Evolutionary conservation across 2,329 filamentous ascomycete species (phyloP), one percentile per base, ranked within the genome.

Genomic region (Aspergillus tubingensis): DNA sequence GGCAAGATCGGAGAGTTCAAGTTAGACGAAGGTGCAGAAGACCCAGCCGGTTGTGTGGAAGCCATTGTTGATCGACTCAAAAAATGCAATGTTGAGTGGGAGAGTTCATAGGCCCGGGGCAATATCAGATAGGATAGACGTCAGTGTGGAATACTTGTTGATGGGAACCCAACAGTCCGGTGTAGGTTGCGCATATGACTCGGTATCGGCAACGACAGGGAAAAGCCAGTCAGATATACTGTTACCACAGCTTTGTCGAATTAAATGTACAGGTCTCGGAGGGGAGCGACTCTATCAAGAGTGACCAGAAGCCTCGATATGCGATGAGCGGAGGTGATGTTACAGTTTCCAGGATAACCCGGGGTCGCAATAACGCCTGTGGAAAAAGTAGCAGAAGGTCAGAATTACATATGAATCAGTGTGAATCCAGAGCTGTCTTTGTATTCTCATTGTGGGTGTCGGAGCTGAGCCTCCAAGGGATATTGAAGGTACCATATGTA

Each of bases 11-110:
- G 72, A 19, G 75, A 76, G 57, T 77, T 77, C 60, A 76, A 69
- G 43, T 72, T 72, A 47, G 74, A 76, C 5, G 74, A 71, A 11
- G 74, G 73, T 3, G 70, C 72, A 25, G 74, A 74, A 19, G 74
- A 74, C 21, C 69, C 73, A 15, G 67, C 64, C 43, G 71, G 67
- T 61, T 74, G 73, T 15, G 61, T 62, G 19, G 74, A 75, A 39
- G 73, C 68, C 74, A 76, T 77, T 10, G 38, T 48, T 17, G 5
- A 15, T 27, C 7, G 11, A 17, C 36, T 41, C 7, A 10, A 21
- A n/a, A 8, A 30, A 8, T 13, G 17, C 21, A 17, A 17, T 4
- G 13, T 8, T 49, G 5, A 8, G 11, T 30, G 11, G 8, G 15
- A n/a, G 11, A 27, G n/a, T 3, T 17, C 2, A 49, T 30, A 17